These are phyloP conservation scores for Austroboletus rostrupii DNA, from an alignment of 1,284 basidiomycete species.

Conservation along the genomic window DNA sequence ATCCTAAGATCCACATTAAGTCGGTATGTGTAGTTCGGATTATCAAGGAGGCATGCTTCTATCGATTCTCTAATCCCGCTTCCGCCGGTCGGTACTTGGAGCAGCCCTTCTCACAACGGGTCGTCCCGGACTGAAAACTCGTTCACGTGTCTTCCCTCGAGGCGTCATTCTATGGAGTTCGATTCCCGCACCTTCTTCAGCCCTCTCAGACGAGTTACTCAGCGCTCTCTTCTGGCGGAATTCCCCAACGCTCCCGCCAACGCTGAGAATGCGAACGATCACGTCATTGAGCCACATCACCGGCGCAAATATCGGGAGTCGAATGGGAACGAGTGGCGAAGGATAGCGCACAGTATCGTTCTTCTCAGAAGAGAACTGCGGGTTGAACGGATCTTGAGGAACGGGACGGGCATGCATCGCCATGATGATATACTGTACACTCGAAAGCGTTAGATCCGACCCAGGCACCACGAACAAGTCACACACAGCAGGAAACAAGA, in stretches of 20 bases:
- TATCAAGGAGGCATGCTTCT: slow-evolving; percentile 6
- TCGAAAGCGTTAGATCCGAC: slow-evolving; percentile 8
- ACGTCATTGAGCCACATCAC: slow-evolving; percentile 74
- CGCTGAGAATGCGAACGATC: slow-evolving; percentile 59
- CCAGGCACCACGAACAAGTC: slow-evolving; percentile 5
- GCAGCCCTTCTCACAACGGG: slow-evolving; percentile 20
- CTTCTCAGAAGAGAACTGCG: slow-evolving; percentile 36
- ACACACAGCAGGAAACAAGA: slow-evolving; percentile 62
- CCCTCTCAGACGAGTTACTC: slow-evolving; percentile 46
- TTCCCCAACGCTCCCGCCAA: slow-evolving; percentile 39
- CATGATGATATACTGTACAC: slow-evolving; percentile 70
- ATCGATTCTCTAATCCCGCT: slow-evolving; percentile 33
- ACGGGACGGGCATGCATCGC: slow-evolving; percentile 66
- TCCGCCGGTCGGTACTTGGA: slow-evolving; percentile 35
- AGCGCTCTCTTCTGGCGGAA: slow-evolving; percentile 27
- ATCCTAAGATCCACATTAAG: slow-evolving; percentile 11
- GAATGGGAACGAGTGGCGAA: slow-evolving; percentile 73
- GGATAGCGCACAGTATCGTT: slow-evolving; percentile 51
- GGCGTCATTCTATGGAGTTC: slow-evolving; percentile 19
- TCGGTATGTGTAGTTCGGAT: slow-evolving; percentile 6
- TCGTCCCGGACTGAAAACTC: slow-evolving; percentile 1
- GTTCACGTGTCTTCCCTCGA: slow-evolving; percentile 11
- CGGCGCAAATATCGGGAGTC: slow-evolving; percentile 66
- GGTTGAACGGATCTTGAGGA: slow-evolving; percentile 68
- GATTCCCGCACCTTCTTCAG: slow-evolving; percentile 48